phyloP scores from a whole-genome alignment of 441 rosid genomes.

The Erysimum cheiri region DNA sequence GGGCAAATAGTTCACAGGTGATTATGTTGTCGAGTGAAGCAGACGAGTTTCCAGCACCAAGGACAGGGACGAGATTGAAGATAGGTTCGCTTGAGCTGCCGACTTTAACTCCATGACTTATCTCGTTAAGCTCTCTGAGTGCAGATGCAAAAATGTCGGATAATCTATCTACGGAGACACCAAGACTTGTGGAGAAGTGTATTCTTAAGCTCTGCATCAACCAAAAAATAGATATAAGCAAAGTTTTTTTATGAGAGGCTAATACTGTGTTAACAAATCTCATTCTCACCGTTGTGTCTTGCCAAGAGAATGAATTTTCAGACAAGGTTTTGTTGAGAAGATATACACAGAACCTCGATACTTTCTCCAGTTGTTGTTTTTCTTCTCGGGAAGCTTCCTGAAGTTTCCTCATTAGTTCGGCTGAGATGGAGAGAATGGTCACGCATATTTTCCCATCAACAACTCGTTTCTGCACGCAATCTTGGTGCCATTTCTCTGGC shows the following conservation, averaged over 20 bases:
- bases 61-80: constrained; percentile 73
- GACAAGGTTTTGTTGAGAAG: constrained; percentile 68
- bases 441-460: constrained; percentile 69
- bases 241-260: constrained; percentile 23
- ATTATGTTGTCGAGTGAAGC: constrained; percentile 62
- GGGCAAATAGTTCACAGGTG: constrained; percentile 69
- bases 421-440: constrained; percentile 62
- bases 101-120: constrained; percentile 34
- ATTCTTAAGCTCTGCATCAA: constrained; percentile 66
- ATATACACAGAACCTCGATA: constrained; percentile 73
- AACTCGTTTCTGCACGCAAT: constrained; percentile 74
- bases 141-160: constrained; percentile 48
- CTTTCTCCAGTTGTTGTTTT: constrained; percentile 48
- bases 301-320: constrained; percentile 73
- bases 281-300: constrained; percentile 67
- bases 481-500: constrained; percentile 80
- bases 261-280: constrained; percentile 19
- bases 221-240: constrained; percentile 14
- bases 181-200: constrained; percentile 58
- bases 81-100: constrained; percentile 46
- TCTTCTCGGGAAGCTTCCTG: constrained; percentile 43
- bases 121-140: constrained; percentile 56
- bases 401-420: constrained; percentile 52
- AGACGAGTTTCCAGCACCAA: constrained; percentile 64
- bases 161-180: constrained; percentile 48